Percentiles rank a stretch among this genome's conserved stretches.
phyloP scores from a whole-genome alignment of 1,284 basidiomycete species.

The Cryptococcus sp. region DNA sequence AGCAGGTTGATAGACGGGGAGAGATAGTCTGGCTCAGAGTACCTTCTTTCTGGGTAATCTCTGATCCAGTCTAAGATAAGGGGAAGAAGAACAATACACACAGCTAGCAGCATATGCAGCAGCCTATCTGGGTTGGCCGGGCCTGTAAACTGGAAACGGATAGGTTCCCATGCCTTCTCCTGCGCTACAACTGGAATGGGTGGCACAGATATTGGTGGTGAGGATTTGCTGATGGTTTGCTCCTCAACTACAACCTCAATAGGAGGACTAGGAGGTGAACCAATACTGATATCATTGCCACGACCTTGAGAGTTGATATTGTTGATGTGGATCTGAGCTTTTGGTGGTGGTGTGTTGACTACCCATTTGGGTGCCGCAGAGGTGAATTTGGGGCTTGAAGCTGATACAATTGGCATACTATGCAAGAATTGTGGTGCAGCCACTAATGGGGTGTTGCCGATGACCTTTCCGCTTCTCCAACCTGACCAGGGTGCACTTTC shows the following conservation, averaged over 20 bases:
- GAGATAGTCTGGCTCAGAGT: conserved; percentile 23
- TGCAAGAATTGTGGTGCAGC: not conserved
- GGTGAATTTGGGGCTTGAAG: not conserved
- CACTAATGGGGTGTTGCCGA: not conserved
- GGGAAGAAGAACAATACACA: conserved; percentile 19
- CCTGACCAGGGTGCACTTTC: not conserved
- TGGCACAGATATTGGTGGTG: conserved; percentile 1
- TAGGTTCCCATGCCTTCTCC: conserved; percentile 18
- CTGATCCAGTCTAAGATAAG: conserved; percentile 24
- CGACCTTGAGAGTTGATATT: conserved; percentile 29
- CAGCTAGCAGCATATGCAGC: conserved; percentile 23
- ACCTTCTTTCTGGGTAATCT: conserved; percentile 21
- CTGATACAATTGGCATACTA: not conserved
- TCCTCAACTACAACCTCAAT: conserved; percentile 8
- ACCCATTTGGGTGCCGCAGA: conserved; percentile 4
- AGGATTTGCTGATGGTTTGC: not conserved
- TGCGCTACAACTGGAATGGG: conserved; percentile 11
- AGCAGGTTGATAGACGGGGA: conserved; percentile 20
- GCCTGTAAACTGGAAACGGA: conserved; percentile 24
- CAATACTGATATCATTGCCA: conserved; percentile 18
- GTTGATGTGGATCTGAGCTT: conserved; percentile 26
- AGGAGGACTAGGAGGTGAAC: not conserved
- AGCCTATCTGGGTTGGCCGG: conserved; percentile 28
- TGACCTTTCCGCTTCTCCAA: not conserved
- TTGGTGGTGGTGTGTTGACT: conserved; percentile 8